These are phyloP conservation scores for Penicillium riverlandense DNA, from an alignment of 495 filamentous ascomycete genomes.

Conservation along the genomic window DNA sequence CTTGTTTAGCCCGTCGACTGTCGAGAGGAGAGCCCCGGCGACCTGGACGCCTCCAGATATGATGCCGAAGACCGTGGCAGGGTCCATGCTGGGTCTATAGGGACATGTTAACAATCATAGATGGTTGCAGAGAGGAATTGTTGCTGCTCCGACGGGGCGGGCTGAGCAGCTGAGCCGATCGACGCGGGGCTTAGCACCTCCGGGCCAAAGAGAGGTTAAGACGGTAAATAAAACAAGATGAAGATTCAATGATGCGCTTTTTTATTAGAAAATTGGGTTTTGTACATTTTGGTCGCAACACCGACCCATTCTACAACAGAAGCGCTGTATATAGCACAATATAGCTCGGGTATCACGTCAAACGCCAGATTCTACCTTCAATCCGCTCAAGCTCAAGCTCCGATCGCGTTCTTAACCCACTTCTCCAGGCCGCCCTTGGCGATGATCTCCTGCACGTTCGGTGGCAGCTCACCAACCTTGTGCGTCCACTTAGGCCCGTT, in stretches of 20 bases:
- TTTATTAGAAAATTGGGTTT: not conserved
- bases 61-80: slow-evolving; percentile 22
- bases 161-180: too few relatives aligned
- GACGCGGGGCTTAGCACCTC: too few relatives aligned
- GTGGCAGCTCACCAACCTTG: slow-evolving; percentile 77
- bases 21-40: slow-evolving; percentile 24
- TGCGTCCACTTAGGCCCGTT: slow-evolving; percentile 61
- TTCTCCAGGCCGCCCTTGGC: slow-evolving; percentile 67
- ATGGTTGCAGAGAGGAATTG: too few relatives aligned
- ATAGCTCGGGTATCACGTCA: not conserved
- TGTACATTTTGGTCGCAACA: not conserved
- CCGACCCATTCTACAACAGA: not conserved
- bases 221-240: too few relatives aligned
- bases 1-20: slow-evolving; percentile 24
- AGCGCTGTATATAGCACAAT: not conserved
- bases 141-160: too few relatives aligned
- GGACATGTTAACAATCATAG: too few relatives aligned
- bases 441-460: slow-evolving; percentile 87
- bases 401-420: slow-evolving; percentile 73
- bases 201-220: too few relatives aligned
- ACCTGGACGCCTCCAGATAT: slow-evolving; percentile 23
- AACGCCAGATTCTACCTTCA: not conserved
- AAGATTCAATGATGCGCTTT: not conserved
- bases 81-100: slow-evolving; percentile 16
- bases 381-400: not conserved